Base-by-base conservation (phyloP, 1,139 yeast species). In the Yamadazyma siamensis region DNA sequence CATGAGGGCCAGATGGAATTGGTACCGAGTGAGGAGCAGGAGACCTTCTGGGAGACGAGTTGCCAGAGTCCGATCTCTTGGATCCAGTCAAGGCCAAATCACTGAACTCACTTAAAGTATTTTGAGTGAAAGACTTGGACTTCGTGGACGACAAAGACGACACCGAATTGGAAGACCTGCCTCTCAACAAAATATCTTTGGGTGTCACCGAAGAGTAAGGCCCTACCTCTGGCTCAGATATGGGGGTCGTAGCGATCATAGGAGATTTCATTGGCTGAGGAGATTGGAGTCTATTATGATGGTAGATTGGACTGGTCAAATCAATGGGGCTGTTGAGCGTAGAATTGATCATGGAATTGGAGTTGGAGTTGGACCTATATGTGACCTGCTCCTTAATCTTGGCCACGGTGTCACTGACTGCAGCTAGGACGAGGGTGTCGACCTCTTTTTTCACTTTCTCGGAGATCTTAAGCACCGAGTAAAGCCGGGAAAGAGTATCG, bases 371-470 rank as follows among this genome's bases (percentile, higher is more conserved):
- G n/a, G 9, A 7, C 13, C 13, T 4, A 18, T 23, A 25, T 9
- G 24, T 14, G 0, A 67, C 59, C 40, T 65, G 73, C 21, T 67
- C 74, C 29, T 63, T 60, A 7, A 73, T 76, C 48, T 58, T 72
- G 15, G 59, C 57, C 9, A 86, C 73, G 0, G 95, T 81, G 25
- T 77, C 77, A 14, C 73, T 65, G 3, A 91, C 86, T 0, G 85
- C 69, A 25, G 65, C 59, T 23, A 85, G 59, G 3, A 89, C 94
- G 48, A 80, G 64, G 13, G 58, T 67, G 49, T 89, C 95, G 6
- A 89, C 87, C 53, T 91, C 96, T 27, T 71, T 74, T 39, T 87
- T 84, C 27, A 91, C 77, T 45, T 80, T 80, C 40, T 83, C 83
- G n/a, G 86, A 77, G 49, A 84, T 88, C 36, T 82, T 78, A 35